Evolutionary conservation across 257 asterid species (phyloP).

Genomic region (Scutellaria minor): DNA sequence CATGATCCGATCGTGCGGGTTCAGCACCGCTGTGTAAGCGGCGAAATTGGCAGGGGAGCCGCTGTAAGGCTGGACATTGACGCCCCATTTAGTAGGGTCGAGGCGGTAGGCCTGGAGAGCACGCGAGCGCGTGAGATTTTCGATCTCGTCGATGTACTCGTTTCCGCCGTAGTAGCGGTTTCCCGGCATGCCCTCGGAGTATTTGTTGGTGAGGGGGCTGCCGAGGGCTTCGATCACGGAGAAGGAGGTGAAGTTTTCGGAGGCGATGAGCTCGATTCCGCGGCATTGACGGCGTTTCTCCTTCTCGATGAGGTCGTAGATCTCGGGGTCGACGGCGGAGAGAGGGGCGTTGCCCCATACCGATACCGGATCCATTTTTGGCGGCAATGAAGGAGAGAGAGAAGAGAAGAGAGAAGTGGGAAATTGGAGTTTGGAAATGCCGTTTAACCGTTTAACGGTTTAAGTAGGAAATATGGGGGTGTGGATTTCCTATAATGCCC

Average conservation of each 20-base stretch:
- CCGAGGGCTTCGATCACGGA: constrained; percentile 71
- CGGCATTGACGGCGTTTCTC: constrained; percentile 74
- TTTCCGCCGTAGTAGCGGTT: constrained; percentile 70
- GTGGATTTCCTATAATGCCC: constrained; percentile 35
- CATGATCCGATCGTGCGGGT: constrained; percentile 84
- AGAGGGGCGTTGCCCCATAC: constrained; percentile 63
- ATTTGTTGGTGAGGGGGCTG: constrained; percentile 63
- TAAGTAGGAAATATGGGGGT: constrained; percentile 18
- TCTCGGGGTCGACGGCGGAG: constrained; percentile 59
- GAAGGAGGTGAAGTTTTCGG: constrained; percentile 87
- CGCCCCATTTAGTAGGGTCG: constrained; percentile 68
- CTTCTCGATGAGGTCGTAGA: constrained; percentile 67
- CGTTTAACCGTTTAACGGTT: neutral
- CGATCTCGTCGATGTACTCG: constrained; percentile 69
- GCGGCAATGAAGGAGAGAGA: neutral
- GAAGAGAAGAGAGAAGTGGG: neutral
- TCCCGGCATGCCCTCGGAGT: constrained; percentile 71
- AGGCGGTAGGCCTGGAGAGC: constrained; percentile 68
- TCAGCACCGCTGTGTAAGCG: constrained; percentile 78
- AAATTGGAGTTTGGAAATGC: constrained; percentile 21
- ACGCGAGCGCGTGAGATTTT: constrained; percentile 65
- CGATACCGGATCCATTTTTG: constrained; percentile 55
- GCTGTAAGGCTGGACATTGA: constrained; percentile 76
- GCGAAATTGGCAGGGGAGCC: constrained; percentile 83
- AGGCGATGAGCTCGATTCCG: constrained; percentile 75